Evolutionary conservation across 2,329 filamentous ascomycete genomes (phyloP), one percentile per base, ranked within the genome.

Genomic region (Botrytis pseudocinerea): DNA sequence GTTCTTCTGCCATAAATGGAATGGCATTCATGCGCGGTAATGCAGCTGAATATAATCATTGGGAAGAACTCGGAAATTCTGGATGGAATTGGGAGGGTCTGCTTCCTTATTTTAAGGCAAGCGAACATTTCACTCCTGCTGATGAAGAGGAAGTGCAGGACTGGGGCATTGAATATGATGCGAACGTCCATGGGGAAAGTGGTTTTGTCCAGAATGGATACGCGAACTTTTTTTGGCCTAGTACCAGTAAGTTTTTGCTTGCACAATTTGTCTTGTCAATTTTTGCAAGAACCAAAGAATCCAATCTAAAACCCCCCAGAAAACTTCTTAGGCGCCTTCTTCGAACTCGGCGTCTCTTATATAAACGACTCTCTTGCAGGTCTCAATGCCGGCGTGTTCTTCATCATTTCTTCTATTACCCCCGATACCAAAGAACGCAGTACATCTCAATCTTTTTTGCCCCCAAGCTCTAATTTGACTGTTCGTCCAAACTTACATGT

Each of bases 11-110:
- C 0, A 81, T 84, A 48, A 79, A 79, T 48, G 72, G 77, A 32
- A 73, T 79, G 76, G 75, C 75, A 7, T 79, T 74, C 63, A 76
- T 79, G 69, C 75, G 77, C 8, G 73, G 73, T 6, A 72, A 73
- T 22, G 68, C 60, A 32, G 46, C 72, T 18, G 77, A 78, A 51
- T 83, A 84, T 64, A 77, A 85, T 68, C 76, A 80, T 1, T 86
- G 84, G 84, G 80, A 81, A 61, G 76, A 76, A 1, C 76, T 85
- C 16, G 84, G 83, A 0, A 84, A 84, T 63, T 10, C 25, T 9
- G 81, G 73, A 74, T 86, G 84, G 84, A 79, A 79, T 35, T 84
- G 82, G 78, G 76, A 82, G 8, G 78, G 14, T 5, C 35, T 73
- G 0, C 51, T 73, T 1, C 71, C 71, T 3, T 62, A 59, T 22